Conservation (phyloP, 495 filamentous ascomycete species). For the Wilcoxina mikolae region DNA sequence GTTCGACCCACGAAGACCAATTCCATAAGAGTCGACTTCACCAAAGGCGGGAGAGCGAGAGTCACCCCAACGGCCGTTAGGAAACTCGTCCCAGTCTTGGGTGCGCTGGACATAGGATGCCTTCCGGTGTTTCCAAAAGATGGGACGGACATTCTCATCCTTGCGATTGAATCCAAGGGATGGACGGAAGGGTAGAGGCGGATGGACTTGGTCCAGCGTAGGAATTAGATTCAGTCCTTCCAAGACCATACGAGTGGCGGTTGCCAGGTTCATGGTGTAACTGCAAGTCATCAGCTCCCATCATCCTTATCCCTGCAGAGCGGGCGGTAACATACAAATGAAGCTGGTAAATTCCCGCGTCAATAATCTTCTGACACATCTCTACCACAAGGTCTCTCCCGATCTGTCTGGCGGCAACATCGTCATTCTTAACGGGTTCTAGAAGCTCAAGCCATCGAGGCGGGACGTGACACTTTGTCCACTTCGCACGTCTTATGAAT, state of each 20-base stretch:
- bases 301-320: not conserved
- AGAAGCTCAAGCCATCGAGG: slow-evolving; percentile 62
- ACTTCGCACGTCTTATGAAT: slow-evolving; percentile 75
- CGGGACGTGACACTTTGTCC: slow-evolving; percentile 73
- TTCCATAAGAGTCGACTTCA: slow-evolving; percentile 88
- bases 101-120: slow-evolving; percentile 89
- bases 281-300: slow-evolving; percentile 30
- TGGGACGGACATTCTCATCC: slow-evolving; percentile 90
- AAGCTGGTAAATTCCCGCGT: slow-evolving; percentile 68
- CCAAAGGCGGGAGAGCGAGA: slow-evolving; percentile 93
- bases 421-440: slow-evolving; percentile 92
- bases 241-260: slow-evolving; percentile 83
- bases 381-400: slow-evolving; percentile 82
- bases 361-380: slow-evolving; percentile 72
- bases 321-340: slow-evolving; percentile 52
- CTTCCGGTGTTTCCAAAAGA: slow-evolving; percentile 97
- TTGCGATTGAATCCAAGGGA: slow-evolving; percentile 77
- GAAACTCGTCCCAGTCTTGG: slow-evolving; percentile 98
- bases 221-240: slow-evolving; percentile 74
- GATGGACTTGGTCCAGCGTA: slow-evolving; percentile 56
- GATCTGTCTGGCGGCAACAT: slow-evolving; percentile 77
- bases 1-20: slow-evolving; percentile 91
- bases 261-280: slow-evolving; percentile 98
- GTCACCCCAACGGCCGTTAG: slow-evolving; percentile 98
- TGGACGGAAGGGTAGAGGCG: slow-evolving; percentile 84